Base-by-base conservation (phyloP, 306 rosid species). In the Castanospermum australe region DNA sequence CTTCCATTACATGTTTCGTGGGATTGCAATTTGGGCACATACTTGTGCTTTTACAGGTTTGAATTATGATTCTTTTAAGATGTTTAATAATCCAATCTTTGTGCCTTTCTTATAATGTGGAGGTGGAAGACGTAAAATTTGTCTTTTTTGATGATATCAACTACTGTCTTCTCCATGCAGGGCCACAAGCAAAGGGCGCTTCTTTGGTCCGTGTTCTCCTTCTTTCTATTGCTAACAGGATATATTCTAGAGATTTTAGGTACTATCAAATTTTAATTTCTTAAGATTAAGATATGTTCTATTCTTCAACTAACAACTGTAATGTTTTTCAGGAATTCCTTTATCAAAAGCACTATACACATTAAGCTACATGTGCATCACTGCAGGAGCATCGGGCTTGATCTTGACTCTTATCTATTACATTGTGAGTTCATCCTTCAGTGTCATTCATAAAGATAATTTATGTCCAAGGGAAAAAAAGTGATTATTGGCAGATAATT, bases 371-470 rank as follows among this genome's bases (percentile, higher is more conserved):
- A 87, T 83, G 84, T 92, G 84, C 84, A 54, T 90, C 79, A 88
- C 97, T 0, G 87, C 90, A 20, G 97, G 97, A 62, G 90, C 90
- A 48, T 92, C 95, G 1, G 97, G 93, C 81, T 82, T 92, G 85
- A 82, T 84, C 68, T 82, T 90, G 83, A 84, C 86, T 62, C 50
- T 77, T 57, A 71, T 90, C 73, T 92, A 85, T 81, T 92, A 65
- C 86, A 79, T 88, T 13, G 97, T 90, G 86, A 88, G 94, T 79
- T 79, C 20, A 7, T 62, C 62, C 47, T 75, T 20, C 69, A 67
- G 45, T 63, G 48, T 22, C 8, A n/a, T 47, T 41, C 32, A 36
- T 22, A 51, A 54, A 48, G 35, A 55, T 64, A 67, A 30, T 36
- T 47, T 66, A 21, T 59, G 41, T 66, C 24, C 41, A 22, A 8